Conservation (phyloP, 192 early-diverging fungal genomes). For the Coemansia asiatica region DNA sequence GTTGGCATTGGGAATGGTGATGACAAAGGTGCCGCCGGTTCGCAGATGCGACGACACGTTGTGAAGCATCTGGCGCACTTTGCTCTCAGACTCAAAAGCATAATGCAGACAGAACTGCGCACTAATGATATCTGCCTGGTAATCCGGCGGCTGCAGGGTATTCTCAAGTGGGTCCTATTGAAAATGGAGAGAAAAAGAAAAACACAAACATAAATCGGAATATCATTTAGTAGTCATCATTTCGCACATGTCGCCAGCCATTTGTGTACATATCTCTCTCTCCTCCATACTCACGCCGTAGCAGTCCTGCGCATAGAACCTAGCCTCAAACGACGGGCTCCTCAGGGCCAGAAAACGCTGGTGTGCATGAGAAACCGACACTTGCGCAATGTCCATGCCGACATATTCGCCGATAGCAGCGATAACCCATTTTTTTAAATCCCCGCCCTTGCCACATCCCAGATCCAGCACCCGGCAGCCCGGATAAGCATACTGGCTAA, state of each 20-base stretch:
- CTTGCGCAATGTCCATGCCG: constrained; percentile 85
- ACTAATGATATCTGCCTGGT: constrained; percentile 80
- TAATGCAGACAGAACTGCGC: constrained; percentile 98
- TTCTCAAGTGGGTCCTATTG: constrained; percentile 60
- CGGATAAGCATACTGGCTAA: constrained; percentile 62
- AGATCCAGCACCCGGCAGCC: constrained; percentile 78
- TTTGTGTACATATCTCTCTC: no score
- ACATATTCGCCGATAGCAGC: constrained; percentile 73
- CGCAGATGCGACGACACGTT: constrained; percentile 73
- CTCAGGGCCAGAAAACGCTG: constrained; percentile 64
- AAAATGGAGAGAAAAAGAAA: no score
- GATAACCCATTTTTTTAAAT: constrained; percentile 76
- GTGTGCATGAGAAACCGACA: constrained; percentile 80
- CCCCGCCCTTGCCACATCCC: constrained; percentile 95
- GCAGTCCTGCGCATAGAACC: constrained; percentile 86
- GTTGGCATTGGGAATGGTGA: constrained; percentile 91
- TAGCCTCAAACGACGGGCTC: constrained; percentile 64
- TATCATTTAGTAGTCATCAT: no score
- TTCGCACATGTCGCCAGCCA: no score
- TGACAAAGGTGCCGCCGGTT: constrained; percentile 80
- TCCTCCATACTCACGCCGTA: constrained; percentile 60
- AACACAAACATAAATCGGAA: no score
- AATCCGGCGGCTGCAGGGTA: constrained; percentile 54
- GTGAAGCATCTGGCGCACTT: constrained; percentile 75
- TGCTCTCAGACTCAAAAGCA: constrained; percentile 82